Percentiles rank a stretch among this genome's conserved stretches.
Evolutionary conservation across 2,329 filamentous ascomycete species (phyloP).

Genomic region (Sphaerulina populicola): DNA sequence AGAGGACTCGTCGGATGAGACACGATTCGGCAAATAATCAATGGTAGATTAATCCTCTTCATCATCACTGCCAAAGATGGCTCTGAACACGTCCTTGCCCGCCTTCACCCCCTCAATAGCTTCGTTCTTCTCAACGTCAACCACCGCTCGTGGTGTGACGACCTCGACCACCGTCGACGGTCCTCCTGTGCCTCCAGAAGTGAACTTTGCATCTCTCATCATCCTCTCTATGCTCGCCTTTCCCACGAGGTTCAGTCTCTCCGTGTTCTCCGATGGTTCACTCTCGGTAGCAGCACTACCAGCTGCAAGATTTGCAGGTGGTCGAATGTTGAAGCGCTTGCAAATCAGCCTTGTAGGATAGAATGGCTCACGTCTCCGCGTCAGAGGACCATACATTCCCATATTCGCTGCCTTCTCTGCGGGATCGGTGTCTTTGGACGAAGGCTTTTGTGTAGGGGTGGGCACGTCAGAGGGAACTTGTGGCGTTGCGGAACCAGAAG

Average conservation of each 20-base stretch:
- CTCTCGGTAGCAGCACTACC: constrained; percentile 28
- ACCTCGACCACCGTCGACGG: constrained; percentile 12
- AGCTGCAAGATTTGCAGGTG: constrained; percentile 53
- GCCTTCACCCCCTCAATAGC: constrained; percentile 63
- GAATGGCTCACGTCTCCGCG: constrained; percentile 62
- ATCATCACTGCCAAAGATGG: constrained; percentile 81
- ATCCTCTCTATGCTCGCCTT: constrained; percentile 50
- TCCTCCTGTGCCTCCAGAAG: constrained; percentile 17
- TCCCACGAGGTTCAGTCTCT: constrained; percentile 47
- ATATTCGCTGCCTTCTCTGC: constrained; percentile 78
- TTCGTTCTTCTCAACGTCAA: constrained; percentile 70
- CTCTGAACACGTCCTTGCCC: constrained; percentile 77
- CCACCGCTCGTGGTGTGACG: constrained; percentile 28
- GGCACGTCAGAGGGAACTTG: constrained; percentile 30
- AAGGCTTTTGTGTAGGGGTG: constrained; percentile 20
- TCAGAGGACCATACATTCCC: constrained; percentile 90
- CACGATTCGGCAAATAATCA: too few relatives aligned
- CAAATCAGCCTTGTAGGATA: constrained; percentile 78
- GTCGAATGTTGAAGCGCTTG: constrained; percentile 84
- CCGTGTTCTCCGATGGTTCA: constrained; percentile 40
- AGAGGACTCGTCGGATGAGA: too few relatives aligned
- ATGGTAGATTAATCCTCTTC: constrained; percentile 21
- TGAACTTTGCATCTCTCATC: constrained; percentile 40
- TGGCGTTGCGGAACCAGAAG: constrained; percentile 51
- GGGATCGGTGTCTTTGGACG: constrained; percentile 58